phyloP scores from a whole-genome alignment of 441 rosid species.

The Raphanus hybrid region DNA sequence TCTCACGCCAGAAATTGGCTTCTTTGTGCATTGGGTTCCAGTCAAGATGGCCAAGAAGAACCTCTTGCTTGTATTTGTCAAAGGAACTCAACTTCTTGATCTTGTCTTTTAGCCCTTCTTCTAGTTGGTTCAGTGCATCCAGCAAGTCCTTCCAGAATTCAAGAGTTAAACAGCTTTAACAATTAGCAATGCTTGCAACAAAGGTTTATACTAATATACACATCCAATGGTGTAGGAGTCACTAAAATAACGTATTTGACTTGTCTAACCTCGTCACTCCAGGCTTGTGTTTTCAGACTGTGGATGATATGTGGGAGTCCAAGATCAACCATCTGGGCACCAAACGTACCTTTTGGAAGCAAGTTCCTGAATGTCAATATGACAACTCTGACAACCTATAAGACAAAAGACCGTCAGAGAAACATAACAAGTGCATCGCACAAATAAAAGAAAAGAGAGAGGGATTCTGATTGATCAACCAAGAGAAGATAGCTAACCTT shows the following conservation, averaged over 20 bases:
- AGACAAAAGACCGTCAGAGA: constrained; percentile 18
- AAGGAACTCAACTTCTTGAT: constrained; percentile 5
- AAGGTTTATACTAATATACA: neutral
- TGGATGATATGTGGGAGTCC: constrained; percentile 93
- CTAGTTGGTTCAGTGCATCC: constrained; percentile 13
- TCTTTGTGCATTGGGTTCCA: constrained; percentile 15
- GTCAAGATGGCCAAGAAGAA: constrained; percentile 9
- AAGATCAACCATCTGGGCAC: constrained; percentile 98
- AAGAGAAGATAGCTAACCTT: constrained; percentile 59
- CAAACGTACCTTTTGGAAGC: constrained; percentile 89
- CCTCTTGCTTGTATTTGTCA: constrained; percentile 5
- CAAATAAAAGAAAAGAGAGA: too few species aligned
- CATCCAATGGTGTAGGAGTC: neutral
- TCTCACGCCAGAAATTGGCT: constrained; percentile 4
- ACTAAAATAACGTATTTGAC: constrained; percentile 2
- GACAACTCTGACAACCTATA: constrained; percentile 94
- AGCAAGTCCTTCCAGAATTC: neutral
- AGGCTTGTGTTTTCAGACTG: constrained; percentile 92
- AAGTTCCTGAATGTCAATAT: constrained; percentile 86
- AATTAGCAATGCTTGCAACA: neutral
- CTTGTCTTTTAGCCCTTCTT: constrained; percentile 9
- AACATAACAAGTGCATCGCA: too few species aligned
- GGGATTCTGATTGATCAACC: too few species aligned
- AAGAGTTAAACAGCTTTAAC: too few species aligned
- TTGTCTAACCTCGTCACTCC: constrained; percentile 96